Evolutionary conservation across 2,329 filamentous ascomycete species (phyloP), one percentile per base, ranked within the genome.

Genomic region (Pseudonectria foliicola): DNA sequence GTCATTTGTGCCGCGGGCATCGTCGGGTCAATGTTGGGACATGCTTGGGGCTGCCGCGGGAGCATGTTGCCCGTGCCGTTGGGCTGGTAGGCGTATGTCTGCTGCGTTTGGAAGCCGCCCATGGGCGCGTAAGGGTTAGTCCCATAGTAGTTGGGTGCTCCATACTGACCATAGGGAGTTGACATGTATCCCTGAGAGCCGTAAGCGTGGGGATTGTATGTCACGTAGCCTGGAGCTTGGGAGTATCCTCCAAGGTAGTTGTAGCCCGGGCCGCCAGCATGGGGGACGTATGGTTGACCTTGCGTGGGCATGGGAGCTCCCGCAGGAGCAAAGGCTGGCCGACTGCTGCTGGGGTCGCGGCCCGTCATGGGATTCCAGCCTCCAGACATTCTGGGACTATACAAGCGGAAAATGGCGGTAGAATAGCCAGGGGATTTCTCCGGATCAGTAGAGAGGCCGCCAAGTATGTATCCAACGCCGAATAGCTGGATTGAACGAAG

Each of bases 1-100:
- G 64, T 66, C 58, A 80, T 60, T 43, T 75, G 70, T 18, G 68
- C 63, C 0, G 72, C 71, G 0, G 73, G 71, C 40, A 72, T 67
- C 2, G 61, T 54, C 0, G 58, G 40, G 44, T 71, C 63, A 38
- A 69, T 61, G 7, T 48, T 48, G 0, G 73, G 70, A 13, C 60
- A 59, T 0, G 63, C 52, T 34, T 66, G 60, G 0, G 67, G 61
- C n/a, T 57, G 46, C 3, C 70, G 67, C 2, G 53, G 48, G 3
- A 59, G 48, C 4, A 56, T 41, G 36, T 57, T 60, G 25, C 53
- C 54, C 2, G 54, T 50, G 10, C 62, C 63, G 38, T 64, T 62
- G 18, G 62, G 63, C 41, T 66, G 61, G 33, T 55, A 48, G 2
- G 61, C 43, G 24, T 53, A 56, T 0, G 47, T 51, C 13, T 52